These are phyloP conservation scores for Sugiyamaella neomexicana DNA, from an alignment of 1,139 yeast genomes.

Conservation along the genomic window DNA sequence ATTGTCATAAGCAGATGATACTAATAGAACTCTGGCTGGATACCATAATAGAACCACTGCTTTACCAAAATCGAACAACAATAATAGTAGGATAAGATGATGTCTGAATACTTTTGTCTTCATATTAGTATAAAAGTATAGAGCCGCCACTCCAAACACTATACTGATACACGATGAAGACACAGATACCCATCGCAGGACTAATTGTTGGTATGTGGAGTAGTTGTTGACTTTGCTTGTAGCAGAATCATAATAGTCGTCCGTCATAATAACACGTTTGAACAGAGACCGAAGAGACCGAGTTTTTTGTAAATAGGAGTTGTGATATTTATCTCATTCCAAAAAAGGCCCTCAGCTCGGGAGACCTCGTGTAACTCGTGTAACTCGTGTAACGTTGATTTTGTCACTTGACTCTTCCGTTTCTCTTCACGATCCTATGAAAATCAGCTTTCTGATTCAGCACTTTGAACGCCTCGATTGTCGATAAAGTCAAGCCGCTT, in stretches of 20 bases:
- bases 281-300: background rate
- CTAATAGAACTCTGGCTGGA: slow-evolving; percentile 61
- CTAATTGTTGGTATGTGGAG: slow-evolving; percentile 30
- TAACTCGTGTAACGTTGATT: background rate
- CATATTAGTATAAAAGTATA: slow-evolving; percentile 39
- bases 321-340: background rate
- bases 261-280: slow-evolving; percentile 1
- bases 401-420: too few relatives aligned
- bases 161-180: slow-evolving; percentile 37
- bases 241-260: slow-evolving; percentile 26
- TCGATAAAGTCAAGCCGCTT: too few relatives aligned
- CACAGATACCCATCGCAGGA: slow-evolving; percentile 33
- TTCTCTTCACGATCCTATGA: too few relatives aligned
- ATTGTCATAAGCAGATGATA: slow-evolving; percentile 53
- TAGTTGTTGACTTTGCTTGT: slow-evolving; percentile 31
- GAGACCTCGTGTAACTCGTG: background rate
- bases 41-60: slow-evolving; percentile 69
- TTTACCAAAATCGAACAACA: slow-evolving; percentile 72
- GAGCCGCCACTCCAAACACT: slow-evolving; percentile 37
- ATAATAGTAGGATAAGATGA: slow-evolving; percentile 59
- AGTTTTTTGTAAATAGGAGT: too few relatives aligned
- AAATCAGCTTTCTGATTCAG: too few relatives aligned
- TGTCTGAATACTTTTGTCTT: slow-evolving; percentile 37
- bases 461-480: too few relatives aligned
- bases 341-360: background rate